Conservation (phyloP, 805 yeast genomes). For the Pichia thaimueangensis region DNA sequence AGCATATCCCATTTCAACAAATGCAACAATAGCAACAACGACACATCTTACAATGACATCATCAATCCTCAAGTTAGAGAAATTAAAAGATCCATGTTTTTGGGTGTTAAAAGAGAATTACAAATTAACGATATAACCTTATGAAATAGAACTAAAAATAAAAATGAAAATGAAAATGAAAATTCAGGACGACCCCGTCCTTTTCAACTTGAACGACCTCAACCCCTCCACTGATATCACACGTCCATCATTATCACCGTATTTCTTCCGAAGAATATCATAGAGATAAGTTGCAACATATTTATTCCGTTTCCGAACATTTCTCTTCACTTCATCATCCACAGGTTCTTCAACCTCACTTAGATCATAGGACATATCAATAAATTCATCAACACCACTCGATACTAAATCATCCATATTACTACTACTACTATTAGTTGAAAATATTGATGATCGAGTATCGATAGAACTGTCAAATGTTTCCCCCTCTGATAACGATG, state of each 20-base stretch:
- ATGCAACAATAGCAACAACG: background rate
- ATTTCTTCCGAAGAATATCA: too few relatives aligned
- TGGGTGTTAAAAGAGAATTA: conserved; percentile 13
- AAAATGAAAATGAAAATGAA: too few relatives aligned
- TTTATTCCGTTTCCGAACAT: too few relatives aligned
- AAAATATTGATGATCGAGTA: background rate
- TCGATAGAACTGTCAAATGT: background rate
- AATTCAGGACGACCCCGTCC: too few relatives aligned
- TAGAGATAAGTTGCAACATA: too few relatives aligned
- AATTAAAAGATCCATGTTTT: conserved; percentile 13
- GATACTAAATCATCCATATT: too few relatives aligned
- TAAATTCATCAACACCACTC: too few relatives aligned
- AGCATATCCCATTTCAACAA: background rate
- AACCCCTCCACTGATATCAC: too few relatives aligned
- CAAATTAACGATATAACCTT: conserved; percentile 3
- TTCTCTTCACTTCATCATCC: background rate
- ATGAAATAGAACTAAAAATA: too few relatives aligned
- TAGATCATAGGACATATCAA: conserved; percentile 5
- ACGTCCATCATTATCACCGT: too few relatives aligned
- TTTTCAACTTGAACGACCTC: too few relatives aligned
- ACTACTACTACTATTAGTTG: background rate
- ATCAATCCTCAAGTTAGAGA: conserved; percentile 1
- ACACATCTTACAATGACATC: background rate
- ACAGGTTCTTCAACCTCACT: too few relatives aligned
- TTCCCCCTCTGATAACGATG: background rate